Evolutionary conservation across 1,284 basidiomycete genomes (phyloP), one percentile per base, ranked within the genome.

Genomic region (Cryptococcus deneoformans): DNA sequence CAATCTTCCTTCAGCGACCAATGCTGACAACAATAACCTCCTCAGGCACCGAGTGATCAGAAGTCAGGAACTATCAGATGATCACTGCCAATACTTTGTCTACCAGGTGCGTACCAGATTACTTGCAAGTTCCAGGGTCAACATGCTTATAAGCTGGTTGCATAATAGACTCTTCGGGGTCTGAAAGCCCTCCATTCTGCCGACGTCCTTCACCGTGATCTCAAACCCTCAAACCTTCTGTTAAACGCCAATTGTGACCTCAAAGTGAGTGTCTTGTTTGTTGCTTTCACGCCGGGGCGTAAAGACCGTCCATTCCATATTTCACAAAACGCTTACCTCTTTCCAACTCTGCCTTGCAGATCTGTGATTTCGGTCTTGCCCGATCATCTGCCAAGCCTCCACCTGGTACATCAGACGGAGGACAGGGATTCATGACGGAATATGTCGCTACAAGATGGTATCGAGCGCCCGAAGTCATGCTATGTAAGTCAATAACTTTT

Each of bases 361-460:
- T 95, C 29, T 95, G 92, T 75, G 92, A 96, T 73, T 95, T 96
- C 77, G 93, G 92, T 14, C 85, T 95, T 16, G 92, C 93, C 0
- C 85, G 91, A 50, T 90, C 87, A 2, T 87, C 89, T 7, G 68
- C 75, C 50, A 83, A 85, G 46, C 88, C 88, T 0, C 88, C 87
- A 6, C 89, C 89, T 2, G 86, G 89, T 66, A 20, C 20, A 20
- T 20, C 20, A 20, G 84, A 87, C 3, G 90, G 90, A 63, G 88
- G 86, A 56, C 87, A 86, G 65, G 92, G 89, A 0, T 92, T 93
- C 77, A 92, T 95, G 88, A 95, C 92, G 0, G 92, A 95, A 84
- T 93, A 92, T 66, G 91, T 93, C 39, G 90, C 91, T 6, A 92
- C 92, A 29, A 82, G 92, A 72, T 95, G 92, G 92, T 95, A 95